Conservation (phyloP, 257 asterid species). For the Ajuga chamaepitys region DNA sequence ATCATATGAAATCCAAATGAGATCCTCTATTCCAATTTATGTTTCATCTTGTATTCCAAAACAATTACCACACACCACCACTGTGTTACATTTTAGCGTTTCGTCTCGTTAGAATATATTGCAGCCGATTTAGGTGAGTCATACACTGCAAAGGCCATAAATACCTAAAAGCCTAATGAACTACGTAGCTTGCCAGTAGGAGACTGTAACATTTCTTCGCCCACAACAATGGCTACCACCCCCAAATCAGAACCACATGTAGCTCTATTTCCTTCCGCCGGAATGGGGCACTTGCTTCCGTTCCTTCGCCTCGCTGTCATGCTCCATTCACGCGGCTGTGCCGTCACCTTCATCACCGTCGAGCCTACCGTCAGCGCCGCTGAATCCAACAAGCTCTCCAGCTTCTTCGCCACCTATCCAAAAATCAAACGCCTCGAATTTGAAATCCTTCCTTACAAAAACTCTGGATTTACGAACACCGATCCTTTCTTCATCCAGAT, state of each 20-base stretch:
- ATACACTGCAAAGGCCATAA: background rate
- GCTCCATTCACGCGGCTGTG: slow-evolving; percentile 33
- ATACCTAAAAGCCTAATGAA: background rate
- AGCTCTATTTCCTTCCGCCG: slow-evolving; percentile 44
- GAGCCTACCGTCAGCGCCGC: slow-evolving; percentile 37
- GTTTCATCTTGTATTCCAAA: too few relatives aligned
- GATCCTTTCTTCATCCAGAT: slow-evolving; percentile 45
- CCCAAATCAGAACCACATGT: slow-evolving; percentile 19
- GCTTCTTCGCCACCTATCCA: slow-evolving; percentile 25
- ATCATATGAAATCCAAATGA: too few relatives aligned
- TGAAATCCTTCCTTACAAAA: slow-evolving; percentile 24
- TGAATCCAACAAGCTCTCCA: slow-evolving; percentile 28
- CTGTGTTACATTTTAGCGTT: too few relatives aligned
- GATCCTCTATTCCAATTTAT: too few relatives aligned
- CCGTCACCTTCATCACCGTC: slow-evolving; percentile 35
- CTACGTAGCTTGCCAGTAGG: background rate
- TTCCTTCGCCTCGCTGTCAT: slow-evolving; percentile 40
- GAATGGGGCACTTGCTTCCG: slow-evolving; percentile 49
- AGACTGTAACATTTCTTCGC: background rate
- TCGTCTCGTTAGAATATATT: too few relatives aligned
- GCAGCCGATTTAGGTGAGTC: too few relatives aligned
- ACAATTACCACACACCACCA: too few relatives aligned
- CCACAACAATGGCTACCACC: slow-evolving; percentile 6
- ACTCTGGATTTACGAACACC: slow-evolving; percentile 20
- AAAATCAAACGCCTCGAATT: slow-evolving; percentile 25